Evolutionary conservation across 1,139 yeast genomes (phyloP).

Genomic region (Taphrina flavorubra): DNA sequence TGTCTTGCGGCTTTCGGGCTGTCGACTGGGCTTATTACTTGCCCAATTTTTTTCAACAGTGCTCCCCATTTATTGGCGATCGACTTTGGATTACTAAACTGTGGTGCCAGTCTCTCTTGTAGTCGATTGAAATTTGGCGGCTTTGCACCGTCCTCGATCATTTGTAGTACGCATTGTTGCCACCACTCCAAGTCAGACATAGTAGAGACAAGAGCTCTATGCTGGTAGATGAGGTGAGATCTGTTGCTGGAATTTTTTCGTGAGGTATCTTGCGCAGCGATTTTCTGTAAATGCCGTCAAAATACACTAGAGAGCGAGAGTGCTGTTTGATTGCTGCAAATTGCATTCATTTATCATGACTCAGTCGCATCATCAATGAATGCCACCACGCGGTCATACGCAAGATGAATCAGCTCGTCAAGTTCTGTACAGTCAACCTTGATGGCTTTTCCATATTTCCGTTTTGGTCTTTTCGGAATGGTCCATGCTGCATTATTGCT

Average conservation of each 20-base stretch:
- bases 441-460: slow-evolving; percentile 28
- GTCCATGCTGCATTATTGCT: slow-evolving; percentile 22
- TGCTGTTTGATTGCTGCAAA: neutral
- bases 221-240: too few species aligned
- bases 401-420: slow-evolving; percentile 20
- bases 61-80: neutral
- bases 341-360: slow-evolving; percentile 1
- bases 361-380: slow-evolving; percentile 35
- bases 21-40: neutral
- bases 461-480: slow-evolving; percentile 29
- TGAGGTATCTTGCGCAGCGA: too few species aligned
- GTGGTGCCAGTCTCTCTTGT: slow-evolving; percentile 10
- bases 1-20: neutral
- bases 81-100: slow-evolving; percentile 1
- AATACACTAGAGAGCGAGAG: too few species aligned
- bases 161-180: slow-evolving; percentile 5
- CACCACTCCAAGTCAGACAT: slow-evolving; percentile 5
- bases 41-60: neutral
- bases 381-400: slow-evolving; percentile 10
- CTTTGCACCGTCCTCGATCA: slow-evolving; percentile 10
- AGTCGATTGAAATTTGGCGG: slow-evolving; percentile 9
- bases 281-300: too few species aligned
- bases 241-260: too few species aligned
- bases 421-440: slow-evolving; percentile 5
- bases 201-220: neutral